phyloP scores from a whole-genome alignment of 768 basidiomycete genomes.

The Boletus rufocinnamomeus region DNA sequence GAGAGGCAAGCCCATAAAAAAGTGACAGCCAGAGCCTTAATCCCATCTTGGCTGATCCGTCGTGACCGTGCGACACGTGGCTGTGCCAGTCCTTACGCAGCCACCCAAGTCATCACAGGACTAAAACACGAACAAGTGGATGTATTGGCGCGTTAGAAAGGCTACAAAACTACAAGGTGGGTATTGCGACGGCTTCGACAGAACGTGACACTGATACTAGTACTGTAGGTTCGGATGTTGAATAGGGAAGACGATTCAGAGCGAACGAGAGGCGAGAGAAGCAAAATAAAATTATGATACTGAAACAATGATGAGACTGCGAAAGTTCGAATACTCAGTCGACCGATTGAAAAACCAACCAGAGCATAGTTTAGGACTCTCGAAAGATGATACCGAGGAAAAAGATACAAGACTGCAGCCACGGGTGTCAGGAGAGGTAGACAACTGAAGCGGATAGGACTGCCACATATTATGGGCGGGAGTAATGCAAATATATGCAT shows the following conservation, averaged over 20 bases:
- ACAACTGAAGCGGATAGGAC: slow-evolving; percentile 2
- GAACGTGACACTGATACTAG: slow-evolving; percentile 34
- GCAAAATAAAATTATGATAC: slow-evolving; percentile 35
- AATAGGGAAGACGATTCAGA: slow-evolving; percentile 16
- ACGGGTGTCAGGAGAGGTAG: neutral
- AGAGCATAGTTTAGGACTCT: slow-evolving; percentile 22
- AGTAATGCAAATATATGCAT: slow-evolving; percentile 26
- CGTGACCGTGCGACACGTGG: slow-evolving; percentile 23
- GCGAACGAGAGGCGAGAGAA: slow-evolving; percentile 22
- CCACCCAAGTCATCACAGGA: neutral
- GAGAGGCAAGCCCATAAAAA: slow-evolving; percentile 18
- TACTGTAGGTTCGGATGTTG: slow-evolving; percentile 30
- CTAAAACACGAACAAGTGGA: neutral
- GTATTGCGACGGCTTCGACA: slow-evolving; percentile 35
- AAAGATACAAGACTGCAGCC: slow-evolving; percentile 21
- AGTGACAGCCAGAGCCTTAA: slow-evolving; percentile 18
- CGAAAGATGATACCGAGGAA: slow-evolving; percentile 16
- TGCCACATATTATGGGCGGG: slow-evolving; percentile 7
- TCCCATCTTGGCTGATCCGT: slow-evolving; percentile 6
- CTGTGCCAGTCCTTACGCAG: slow-evolving; percentile 7
- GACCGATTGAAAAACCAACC: slow-evolving; percentile 24
- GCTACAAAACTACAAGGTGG: slow-evolving; percentile 39
- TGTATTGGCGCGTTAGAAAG: slow-evolving; percentile 12
- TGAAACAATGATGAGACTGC: slow-evolving; percentile 26
- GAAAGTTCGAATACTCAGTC: slow-evolving; percentile 29